Percentiles rank a stretch among this genome's conserved stretches.
These are phyloP conservation scores for Fistulinella cinereoalba DNA, from an alignment of 1,284 basidiomycete species.

Conservation along the genomic window DNA sequence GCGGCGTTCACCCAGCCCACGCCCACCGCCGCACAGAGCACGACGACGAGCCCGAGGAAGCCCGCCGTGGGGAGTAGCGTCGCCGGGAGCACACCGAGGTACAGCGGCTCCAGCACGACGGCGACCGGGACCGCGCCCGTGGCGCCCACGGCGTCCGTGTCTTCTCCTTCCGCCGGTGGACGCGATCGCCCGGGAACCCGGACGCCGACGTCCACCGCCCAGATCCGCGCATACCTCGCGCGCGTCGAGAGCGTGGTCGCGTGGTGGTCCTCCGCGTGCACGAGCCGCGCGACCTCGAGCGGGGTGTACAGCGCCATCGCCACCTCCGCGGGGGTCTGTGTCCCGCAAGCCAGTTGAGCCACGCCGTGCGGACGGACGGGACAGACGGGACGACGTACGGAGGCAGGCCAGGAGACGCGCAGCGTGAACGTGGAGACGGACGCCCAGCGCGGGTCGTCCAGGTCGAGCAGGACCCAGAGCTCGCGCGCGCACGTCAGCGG, in stretches of 20 bases:
- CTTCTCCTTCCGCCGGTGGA: too few species aligned
- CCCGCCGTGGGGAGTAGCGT: constrained; percentile 47
- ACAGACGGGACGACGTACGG: constrained; percentile 44
- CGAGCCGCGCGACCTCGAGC: too few species aligned
- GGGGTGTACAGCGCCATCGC: constrained; percentile 39
- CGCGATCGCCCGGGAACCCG: too few species aligned
- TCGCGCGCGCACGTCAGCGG: too few species aligned
- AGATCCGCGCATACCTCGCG: constrained; percentile 50
- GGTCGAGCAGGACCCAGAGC: constrained; percentile 53
- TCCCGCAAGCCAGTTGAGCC: not conserved
- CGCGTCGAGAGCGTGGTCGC: not conserved
- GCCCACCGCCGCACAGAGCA: constrained; percentile 27
- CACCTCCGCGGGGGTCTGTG: constrained; percentile 41
- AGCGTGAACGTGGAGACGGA: constrained; percentile 53
- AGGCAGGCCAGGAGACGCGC: constrained; percentile 64
- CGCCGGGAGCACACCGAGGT: constrained; percentile 55
- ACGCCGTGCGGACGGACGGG: not conserved
- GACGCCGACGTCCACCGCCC: constrained; percentile 46
- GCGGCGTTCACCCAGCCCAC: constrained; percentile 32
- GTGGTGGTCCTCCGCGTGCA: too few species aligned
- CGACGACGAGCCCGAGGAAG: constrained; percentile 36
- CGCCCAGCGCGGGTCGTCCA: constrained; percentile 47
- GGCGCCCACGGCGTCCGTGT: too few species aligned
- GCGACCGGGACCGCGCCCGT: constrained; percentile 35
- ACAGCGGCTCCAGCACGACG: constrained; percentile 56